phyloP scores from a whole-genome alignment of 176 grass and related monocot species.

The Cenchrus fungigraminus region DNA sequence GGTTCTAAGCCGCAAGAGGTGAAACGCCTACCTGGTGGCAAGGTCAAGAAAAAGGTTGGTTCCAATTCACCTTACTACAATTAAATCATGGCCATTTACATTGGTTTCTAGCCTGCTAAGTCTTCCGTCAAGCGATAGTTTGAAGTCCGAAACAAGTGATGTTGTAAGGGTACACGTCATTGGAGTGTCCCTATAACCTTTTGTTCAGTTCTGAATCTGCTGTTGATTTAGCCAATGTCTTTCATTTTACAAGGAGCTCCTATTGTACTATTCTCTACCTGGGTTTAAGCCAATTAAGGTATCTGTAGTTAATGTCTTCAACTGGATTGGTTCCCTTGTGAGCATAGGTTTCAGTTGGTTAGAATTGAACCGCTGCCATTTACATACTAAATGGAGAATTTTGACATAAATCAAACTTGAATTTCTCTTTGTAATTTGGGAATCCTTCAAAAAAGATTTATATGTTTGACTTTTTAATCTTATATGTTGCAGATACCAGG shows the following conservation, averaged over 20 bases:
- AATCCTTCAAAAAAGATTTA: too few species aligned
- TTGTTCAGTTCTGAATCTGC: background rate
- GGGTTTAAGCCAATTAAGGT: background rate
- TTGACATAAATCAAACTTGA: too few species aligned
- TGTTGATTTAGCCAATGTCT: background rate
- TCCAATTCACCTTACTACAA: background rate
- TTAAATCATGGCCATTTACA: background rate
- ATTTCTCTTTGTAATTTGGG: too few species aligned
- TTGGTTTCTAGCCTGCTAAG: background rate
- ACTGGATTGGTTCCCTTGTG: background rate
- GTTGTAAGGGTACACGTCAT: background rate
- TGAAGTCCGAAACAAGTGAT: background rate
- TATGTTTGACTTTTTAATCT: too few species aligned
- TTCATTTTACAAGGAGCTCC: background rate
- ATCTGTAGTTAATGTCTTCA: background rate
- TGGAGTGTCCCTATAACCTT: background rate
- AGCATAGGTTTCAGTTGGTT: too few species aligned
- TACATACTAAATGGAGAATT: too few species aligned
- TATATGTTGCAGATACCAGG: too few species aligned
- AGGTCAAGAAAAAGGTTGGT: slow-evolving; percentile 19
- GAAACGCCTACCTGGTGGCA: slow-evolving; percentile 94
- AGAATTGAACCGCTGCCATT: too few species aligned
- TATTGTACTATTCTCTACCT: background rate
- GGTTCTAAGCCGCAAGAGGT: slow-evolving; percentile 77
- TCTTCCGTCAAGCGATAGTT: background rate